A percentile compares a stretch with the other conserved stretches of the same genome.
Evolutionary conservation across 768 basidiomycete genomes (phyloP).

Genomic region (Tubosaeta sp.): DNA sequence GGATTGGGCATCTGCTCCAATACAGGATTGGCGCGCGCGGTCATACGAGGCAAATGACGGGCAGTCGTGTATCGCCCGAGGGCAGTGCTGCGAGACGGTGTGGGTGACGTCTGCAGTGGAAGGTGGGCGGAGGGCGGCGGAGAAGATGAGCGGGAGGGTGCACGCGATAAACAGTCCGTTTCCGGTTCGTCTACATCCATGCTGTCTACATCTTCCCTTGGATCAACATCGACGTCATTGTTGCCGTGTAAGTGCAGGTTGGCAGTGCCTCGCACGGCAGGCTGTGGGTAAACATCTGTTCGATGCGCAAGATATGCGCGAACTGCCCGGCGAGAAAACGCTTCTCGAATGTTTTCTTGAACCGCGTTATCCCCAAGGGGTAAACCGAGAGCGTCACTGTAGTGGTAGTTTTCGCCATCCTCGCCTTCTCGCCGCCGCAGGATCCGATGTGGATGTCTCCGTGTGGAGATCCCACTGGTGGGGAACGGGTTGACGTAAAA

Average conservation of each 20-base stretch:
- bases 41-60: slow-evolving; percentile 18
- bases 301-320: slow-evolving; percentile 31
- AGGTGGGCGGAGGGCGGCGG: slow-evolving; percentile 38
- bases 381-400: slow-evolving; percentile 51
- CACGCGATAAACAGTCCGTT: slow-evolving; percentile 52
- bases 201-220: slow-evolving; percentile 36
- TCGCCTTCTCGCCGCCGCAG: slow-evolving; percentile 20
- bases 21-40: slow-evolving; percentile 6
- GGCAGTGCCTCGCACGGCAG: slow-evolving; percentile 11
- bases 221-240: slow-evolving; percentile 24
- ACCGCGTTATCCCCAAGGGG: slow-evolving; percentile 53
- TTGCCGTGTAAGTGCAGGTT: slow-evolving; percentile 13
- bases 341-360: slow-evolving; percentile 54
- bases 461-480: slow-evolving; percentile 9
- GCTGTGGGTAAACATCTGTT: slow-evolving; percentile 22
- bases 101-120: slow-evolving; percentile 24
- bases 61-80: slow-evolving; percentile 16
- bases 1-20: slow-evolving; percentile 15
- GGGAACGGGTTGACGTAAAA: slow-evolving; percentile 38
- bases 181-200: slow-evolving; percentile 50
- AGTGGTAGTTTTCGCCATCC: slow-evolving; percentile 31
- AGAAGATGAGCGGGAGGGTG: slow-evolving; percentile 45
- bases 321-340: slow-evolving; percentile 48
- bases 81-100: slow-evolving; percentile 17
- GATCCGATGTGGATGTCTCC: slow-evolving; percentile 21